phyloP scores from a whole-genome alignment of 371 early-diverging fungal genomes.

The Mucor racemosus region DNA sequence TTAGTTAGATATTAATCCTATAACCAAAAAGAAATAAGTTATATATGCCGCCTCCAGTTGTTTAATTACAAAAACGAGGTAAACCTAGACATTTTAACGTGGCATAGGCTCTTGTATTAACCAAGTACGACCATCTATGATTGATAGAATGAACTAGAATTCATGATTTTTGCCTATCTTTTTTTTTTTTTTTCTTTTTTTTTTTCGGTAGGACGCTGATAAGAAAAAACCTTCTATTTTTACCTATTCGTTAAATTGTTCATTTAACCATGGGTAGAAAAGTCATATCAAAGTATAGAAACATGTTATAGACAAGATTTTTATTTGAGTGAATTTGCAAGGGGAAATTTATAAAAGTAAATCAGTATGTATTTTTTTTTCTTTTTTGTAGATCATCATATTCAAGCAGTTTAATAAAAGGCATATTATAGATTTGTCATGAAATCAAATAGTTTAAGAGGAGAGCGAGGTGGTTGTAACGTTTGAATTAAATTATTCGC shows the following conservation, averaged over 20 bases:
- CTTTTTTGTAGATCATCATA: neutral
- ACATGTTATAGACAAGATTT: no score
- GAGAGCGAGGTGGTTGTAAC: neutral
- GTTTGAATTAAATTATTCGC: no score
- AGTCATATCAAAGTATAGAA: no score
- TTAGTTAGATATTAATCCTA: neutral
- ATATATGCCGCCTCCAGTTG: neutral
- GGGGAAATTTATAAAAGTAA: no score
- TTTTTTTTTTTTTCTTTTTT: no score
- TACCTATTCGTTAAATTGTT: no score
- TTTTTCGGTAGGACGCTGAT: no score
- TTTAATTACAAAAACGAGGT: slow-evolving; percentile 5
- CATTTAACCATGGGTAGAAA: no score
- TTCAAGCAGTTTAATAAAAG: neutral
- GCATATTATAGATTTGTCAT: neutral
- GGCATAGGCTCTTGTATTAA: neutral
- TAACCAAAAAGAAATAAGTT: neutral
- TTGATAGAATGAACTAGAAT: neutral
- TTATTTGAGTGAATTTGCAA: no score
- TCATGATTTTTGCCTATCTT: neutral
- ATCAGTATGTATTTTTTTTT: no score
- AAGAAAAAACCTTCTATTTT: no score
- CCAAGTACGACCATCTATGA: neutral
- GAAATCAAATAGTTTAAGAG: neutral
- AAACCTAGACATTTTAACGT: neutral